A percentile compares a stretch with the other conserved stretches of the same genome.
These are phyloP conservation scores for Solanum ossicruentum DNA, from an alignment of 257 asterid genomes.

Conservation along the genomic window DNA sequence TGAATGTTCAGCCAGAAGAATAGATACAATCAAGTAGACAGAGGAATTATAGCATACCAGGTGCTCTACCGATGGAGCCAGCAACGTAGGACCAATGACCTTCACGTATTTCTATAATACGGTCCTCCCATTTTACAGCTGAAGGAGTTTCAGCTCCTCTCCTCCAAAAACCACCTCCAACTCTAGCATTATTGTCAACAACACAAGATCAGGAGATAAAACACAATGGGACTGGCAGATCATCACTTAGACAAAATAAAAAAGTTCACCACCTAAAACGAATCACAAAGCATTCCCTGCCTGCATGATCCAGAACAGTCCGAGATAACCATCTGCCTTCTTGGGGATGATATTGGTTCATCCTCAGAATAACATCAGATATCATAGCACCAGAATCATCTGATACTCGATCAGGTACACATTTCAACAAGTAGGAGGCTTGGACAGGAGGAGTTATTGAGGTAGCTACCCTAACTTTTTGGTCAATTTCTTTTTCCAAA, in stretches of 20 bases:
- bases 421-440: slow-evolving; percentile 70
- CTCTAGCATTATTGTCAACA: slow-evolving; percentile 22
- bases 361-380: slow-evolving; percentile 72
- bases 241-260: background rate
- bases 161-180: slow-evolving; percentile 87
- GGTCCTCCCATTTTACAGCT: slow-evolving; percentile 72
- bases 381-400: slow-evolving; percentile 94
- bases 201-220: background rate
- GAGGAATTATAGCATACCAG: slow-evolving; percentile 43
- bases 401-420: slow-evolving; percentile 81
- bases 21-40: background rate
- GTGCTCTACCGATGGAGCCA: slow-evolving; percentile 75
- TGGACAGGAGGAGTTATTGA: slow-evolving; percentile 94
- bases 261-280: slow-evolving; percentile 51
- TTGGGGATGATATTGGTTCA: slow-evolving; percentile 78
- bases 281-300: slow-evolving; percentile 77
- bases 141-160: slow-evolving; percentile 80
- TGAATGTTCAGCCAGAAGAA: background rate
- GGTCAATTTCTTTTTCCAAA: slow-evolving; percentile 32
- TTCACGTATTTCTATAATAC: slow-evolving; percentile 60
- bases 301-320: slow-evolving; percentile 85
- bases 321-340: slow-evolving; percentile 91
- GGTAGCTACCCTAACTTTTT: slow-evolving; percentile 27
- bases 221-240: background rate
- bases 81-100: slow-evolving; percentile 88